Evolutionary conservation across 2,329 filamentous ascomycete genomes (phyloP).

Genomic region (Penicillium sp.): DNA sequence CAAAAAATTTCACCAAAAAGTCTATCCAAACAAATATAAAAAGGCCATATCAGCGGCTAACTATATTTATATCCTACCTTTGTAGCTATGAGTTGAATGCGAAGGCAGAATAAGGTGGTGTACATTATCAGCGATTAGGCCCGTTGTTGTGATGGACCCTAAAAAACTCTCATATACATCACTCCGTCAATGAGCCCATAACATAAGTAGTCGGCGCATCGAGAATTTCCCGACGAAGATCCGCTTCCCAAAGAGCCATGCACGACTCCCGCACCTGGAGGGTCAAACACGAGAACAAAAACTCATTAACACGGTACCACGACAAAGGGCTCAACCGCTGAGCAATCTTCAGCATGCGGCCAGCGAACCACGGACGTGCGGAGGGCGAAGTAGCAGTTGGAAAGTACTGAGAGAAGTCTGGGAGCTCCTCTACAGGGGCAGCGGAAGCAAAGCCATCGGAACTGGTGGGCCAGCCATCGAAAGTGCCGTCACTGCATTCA

Average conservation of each 20-base stretch:
- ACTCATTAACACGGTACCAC: constrained; percentile 37
- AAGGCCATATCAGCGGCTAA: too few relatives aligned
- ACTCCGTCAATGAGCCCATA: constrained; percentile 24
- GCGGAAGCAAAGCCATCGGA: background rate
- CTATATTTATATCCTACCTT: too few relatives aligned
- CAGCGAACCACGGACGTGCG: constrained; percentile 40
- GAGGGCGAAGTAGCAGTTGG: constrained; percentile 23
- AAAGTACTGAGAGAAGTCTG: constrained; percentile 32
- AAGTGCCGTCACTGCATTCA: constrained; percentile 31
- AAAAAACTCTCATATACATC: background rate
- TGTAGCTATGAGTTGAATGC: background rate
- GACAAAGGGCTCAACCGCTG: constrained; percentile 34
- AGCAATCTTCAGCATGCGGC: constrained; percentile 41
- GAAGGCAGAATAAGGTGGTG: too few relatives aligned
- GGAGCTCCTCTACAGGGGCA: background rate
- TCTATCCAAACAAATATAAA: too few relatives aligned
- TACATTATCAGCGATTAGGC: too few relatives aligned
- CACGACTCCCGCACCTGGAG: constrained; percentile 23
- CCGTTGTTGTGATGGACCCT: too few relatives aligned
- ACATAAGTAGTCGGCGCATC: constrained; percentile 37
- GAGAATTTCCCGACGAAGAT: constrained; percentile 37
- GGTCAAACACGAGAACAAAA: constrained; percentile 37
- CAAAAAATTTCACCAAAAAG: too few relatives aligned
- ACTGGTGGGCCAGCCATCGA: background rate
- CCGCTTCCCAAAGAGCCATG: constrained; percentile 31